A percentile compares a stretch with the other conserved stretches of the same genome.
Conservation (phyloP, 2,329 filamentous ascomycete genomes). For the Calonectria multiphialidica region DNA sequence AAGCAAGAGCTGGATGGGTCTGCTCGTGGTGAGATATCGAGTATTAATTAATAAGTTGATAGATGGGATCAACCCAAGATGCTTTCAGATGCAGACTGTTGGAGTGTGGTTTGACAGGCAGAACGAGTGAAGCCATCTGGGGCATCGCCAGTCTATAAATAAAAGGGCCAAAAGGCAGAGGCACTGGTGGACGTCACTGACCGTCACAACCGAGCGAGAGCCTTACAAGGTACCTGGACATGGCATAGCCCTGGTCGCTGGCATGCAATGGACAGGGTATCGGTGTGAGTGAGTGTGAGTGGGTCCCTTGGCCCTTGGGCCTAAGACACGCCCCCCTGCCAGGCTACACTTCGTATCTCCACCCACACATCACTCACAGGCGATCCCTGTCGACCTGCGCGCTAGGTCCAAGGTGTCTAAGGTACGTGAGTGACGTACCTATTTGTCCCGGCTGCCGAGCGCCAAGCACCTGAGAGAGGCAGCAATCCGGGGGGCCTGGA, state of each 20-base stretch:
- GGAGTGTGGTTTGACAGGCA: neutral
- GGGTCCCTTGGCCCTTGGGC: too few species aligned
- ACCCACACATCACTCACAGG: conserved; percentile 23
- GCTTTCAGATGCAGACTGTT: neutral
- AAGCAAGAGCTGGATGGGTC: neutral
- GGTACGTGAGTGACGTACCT: neutral
- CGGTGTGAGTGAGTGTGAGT: conserved; percentile 13
- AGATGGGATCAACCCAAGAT: conserved; percentile 19
- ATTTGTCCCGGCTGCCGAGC: neutral
- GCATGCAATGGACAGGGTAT: conserved; percentile 17
- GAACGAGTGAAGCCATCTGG: conserved; percentile 8
- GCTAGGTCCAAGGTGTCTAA: neutral
- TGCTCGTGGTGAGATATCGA: neutral
- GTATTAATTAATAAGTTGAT: conserved; percentile 5
- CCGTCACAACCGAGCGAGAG: conserved; percentile 20
- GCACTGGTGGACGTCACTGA: conserved; percentile 22
- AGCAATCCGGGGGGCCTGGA: neutral
- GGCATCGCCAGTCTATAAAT: conserved; percentile 25
- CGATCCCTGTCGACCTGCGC: conserved; percentile 18
- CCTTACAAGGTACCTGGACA: conserved; percentile 12
- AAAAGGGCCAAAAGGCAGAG: conserved; percentile 10
- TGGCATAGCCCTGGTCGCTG: conserved; percentile 16
- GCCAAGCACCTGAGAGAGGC: neutral
- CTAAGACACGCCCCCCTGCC: conserved; percentile 14
- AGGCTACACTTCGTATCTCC: conserved; percentile 18